Conservation (phyloP, 1,284 basidiomycete species). For the Cutaneotrichosporon daszewskae region DNA sequence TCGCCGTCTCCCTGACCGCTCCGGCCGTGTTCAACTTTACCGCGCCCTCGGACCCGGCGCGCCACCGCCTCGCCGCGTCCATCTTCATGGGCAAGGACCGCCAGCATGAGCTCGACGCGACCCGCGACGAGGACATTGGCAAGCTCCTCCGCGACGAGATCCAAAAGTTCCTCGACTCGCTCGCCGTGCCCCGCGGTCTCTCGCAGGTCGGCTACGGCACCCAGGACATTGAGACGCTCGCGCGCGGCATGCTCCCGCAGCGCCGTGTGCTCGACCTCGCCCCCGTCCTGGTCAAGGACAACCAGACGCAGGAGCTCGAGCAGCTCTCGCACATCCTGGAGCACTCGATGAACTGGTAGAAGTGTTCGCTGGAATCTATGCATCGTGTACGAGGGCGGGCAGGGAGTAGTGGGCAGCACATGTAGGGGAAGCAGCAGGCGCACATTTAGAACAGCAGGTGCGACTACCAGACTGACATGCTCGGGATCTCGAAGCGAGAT, state of each 20-base stretch:
- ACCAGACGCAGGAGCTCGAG: constrained; percentile 69
- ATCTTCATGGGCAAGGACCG: constrained; percentile 68
- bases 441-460: no score
- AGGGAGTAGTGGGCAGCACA: no score
- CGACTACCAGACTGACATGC: no score
- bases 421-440: no score
- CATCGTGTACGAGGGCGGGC: no score
- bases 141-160: constrained; percentile 80
- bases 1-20: constrained; percentile 83
- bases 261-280: constrained; percentile 44
- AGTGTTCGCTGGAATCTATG: neutral
- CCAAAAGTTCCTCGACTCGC: constrained; percentile 76
- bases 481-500: no score
- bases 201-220: constrained; percentile 72
- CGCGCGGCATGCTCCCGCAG: constrained; percentile 44
- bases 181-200: constrained; percentile 81
- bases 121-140: constrained; percentile 79
- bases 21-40: constrained; percentile 89
- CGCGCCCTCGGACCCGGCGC: constrained; percentile 78
- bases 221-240: constrained; percentile 38
- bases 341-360: constrained; percentile 37
- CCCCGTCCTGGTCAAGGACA: constrained; percentile 53
- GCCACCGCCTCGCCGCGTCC: constrained; percentile 81
- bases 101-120: constrained; percentile 63
- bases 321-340: constrained; percentile 67